Percentiles rank a stretch among this genome's conserved stretches.
phyloP scores from a whole-genome alignment of 495 filamentous ascomycete species.

The Aspergillus sparsus region DNA sequence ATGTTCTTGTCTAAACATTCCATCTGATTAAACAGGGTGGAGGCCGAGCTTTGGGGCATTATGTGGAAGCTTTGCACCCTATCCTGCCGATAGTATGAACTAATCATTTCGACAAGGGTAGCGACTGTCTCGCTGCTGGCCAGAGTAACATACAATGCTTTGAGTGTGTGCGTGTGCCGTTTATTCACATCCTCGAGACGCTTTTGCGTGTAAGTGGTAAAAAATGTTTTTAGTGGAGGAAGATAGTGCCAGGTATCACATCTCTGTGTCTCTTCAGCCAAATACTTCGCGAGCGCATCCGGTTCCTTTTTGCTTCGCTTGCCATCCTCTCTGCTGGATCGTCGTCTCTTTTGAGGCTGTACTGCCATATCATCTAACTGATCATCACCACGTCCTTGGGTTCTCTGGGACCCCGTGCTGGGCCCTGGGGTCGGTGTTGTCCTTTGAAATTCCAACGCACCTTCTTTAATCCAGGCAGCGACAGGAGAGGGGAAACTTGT shows the following conservation, averaged over 20 bases:
- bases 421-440: background rate
- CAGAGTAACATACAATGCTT: background rate
- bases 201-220: background rate
- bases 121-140: background rate
- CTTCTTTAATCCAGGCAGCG: background rate
- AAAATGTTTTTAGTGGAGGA: background rate
- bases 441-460: background rate
- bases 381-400: background rate
- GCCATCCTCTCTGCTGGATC: background rate
- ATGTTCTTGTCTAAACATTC: background rate
- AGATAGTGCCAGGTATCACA: background rate
- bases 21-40: background rate
- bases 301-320: background rate
- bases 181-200: background rate
- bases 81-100: background rate
- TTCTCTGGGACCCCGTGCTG: background rate
- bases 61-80: background rate
- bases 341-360: background rate
- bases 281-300: background rate
- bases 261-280: background rate
- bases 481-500: background rate
- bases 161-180: background rate
- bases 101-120: background rate
- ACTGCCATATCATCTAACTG: background rate
- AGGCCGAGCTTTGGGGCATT: background rate